These are phyloP conservation scores for Trichoderma harzianum DNA, from an alignment of 2,329 filamentous ascomycete genomes.

Conservation along the genomic window DNA sequence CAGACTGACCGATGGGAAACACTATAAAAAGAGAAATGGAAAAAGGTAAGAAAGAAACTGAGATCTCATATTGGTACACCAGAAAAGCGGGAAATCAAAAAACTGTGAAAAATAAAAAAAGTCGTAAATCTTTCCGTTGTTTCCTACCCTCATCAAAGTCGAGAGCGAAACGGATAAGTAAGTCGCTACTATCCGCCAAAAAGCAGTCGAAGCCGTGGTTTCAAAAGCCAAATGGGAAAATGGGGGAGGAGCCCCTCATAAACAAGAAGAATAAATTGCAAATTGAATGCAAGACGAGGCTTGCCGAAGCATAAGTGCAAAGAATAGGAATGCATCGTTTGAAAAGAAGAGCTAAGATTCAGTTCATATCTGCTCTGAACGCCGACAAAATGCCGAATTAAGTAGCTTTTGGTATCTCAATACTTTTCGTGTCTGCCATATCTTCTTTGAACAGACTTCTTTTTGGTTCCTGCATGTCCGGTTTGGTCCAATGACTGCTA, in stretches of 20 bases:
- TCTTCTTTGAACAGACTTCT: background rate
- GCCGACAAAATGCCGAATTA: slow-evolving; percentile 14
- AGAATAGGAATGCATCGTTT: background rate
- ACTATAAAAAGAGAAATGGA: background rate
- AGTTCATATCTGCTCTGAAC: slow-evolving; percentile 10
- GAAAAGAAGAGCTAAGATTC: background rate
- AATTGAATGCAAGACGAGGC: background rate
- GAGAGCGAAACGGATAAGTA: background rate
- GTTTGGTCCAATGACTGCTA: background rate
- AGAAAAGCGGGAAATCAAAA: background rate
- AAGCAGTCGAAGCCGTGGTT: background rate
- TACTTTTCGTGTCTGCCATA: background rate
- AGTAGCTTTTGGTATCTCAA: background rate
- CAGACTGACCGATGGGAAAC: background rate
- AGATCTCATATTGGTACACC: background rate
- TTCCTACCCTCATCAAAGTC: background rate
- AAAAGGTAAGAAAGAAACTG: background rate
- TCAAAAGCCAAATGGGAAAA: background rate
- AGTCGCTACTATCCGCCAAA: background rate
- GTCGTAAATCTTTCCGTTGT: background rate
- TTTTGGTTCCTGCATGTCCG: background rate
- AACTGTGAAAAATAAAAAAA: background rate
- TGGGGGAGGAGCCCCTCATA: background rate
- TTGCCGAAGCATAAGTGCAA: background rate
- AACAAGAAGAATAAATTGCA: background rate